Percentiles rank a stretch among this genome's conserved stretches.
These are phyloP conservation scores for Ceratocystis colombiana DNA, from an alignment of 2,329 filamentous ascomycete genomes.

Conservation along the genomic window DNA sequence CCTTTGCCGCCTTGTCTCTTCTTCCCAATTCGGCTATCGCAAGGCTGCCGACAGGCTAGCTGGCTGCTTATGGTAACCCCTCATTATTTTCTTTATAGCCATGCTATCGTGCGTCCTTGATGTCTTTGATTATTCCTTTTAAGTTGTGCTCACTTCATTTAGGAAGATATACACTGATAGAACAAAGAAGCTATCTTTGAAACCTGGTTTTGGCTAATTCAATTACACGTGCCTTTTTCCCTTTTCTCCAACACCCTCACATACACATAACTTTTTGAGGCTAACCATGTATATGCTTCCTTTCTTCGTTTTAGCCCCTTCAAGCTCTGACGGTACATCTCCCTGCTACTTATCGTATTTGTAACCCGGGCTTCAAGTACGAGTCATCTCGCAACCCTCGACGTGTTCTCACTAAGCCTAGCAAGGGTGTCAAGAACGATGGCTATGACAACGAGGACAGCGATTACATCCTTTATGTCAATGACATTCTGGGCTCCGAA, in stretches of 20 bases:
- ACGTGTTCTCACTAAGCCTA: conserved; percentile 91
- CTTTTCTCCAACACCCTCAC: too few relatives aligned
- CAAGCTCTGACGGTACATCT: conserved; percentile 91
- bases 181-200: not conserved
- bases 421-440: conserved; percentile 97
- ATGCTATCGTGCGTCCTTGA: too few relatives aligned
- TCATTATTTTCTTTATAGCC: too few relatives aligned
- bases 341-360: conserved; percentile 93
- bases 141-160: too few relatives aligned
- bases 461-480: conserved; percentile 98
- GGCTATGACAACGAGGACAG: conserved; percentile 98
- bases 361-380: conserved; percentile 96
- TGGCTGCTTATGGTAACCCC: too few relatives aligned
- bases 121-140: too few relatives aligned
- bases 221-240: too few relatives aligned
- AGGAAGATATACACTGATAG: too few relatives aligned
- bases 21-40: too few relatives aligned
- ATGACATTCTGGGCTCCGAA: conserved; percentile 94
- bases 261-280: too few relatives aligned
- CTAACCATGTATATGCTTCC: conserved; percentile 25
- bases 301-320: conserved; percentile 55
- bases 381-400: conserved; percentile 94
- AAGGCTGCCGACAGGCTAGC: too few relatives aligned
- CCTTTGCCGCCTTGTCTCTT: too few relatives aligned
- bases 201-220: not conserved